Percentiles rank a stretch among this genome's conserved stretches.
Evolutionary conservation across 2,329 filamentous ascomycete species (phyloP).

Genomic region (Calonectria naviculata): DNA sequence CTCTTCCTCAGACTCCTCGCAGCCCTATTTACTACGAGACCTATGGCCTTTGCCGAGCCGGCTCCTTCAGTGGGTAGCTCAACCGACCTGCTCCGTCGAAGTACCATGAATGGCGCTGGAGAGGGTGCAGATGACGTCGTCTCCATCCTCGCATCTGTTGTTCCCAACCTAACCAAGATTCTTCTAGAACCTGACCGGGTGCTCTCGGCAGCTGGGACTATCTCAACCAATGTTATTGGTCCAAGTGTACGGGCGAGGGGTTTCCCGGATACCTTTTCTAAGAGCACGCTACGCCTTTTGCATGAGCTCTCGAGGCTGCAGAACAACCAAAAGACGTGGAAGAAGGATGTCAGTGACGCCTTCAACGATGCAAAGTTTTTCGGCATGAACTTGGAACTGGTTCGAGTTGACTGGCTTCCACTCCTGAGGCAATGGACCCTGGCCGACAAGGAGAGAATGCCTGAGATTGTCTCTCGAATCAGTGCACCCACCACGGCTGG

Average conservation of each 20-base stretch:
- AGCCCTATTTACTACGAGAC: conserved; percentile 93
- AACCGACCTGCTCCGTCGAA: conserved; percentile 51
- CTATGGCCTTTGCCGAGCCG: conserved; percentile 75
- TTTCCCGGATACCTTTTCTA: conserved; percentile 87
- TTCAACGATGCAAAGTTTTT: conserved; percentile 94
- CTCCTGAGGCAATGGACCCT: conserved; percentile 86
- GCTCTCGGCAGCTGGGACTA: conserved; percentile 78
- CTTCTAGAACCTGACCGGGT: conserved; percentile 89
- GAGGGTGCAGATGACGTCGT: conserved; percentile 80
- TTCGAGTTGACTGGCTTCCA: conserved; percentile 82
- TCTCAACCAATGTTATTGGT: conserved; percentile 85
- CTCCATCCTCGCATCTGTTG: conserved; percentile 80
- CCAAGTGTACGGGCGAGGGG: conserved; percentile 85
- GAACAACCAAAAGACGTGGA: conserved; percentile 89
- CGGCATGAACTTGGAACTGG: conserved; percentile 71
- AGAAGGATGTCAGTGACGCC: conserved; percentile 89
- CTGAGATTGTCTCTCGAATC: conserved; percentile 82
- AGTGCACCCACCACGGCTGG: conserved; percentile 90
- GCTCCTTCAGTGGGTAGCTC: conserved; percentile 47
- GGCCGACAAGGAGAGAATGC: conserved; percentile 87
- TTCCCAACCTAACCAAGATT: conserved; percentile 84
- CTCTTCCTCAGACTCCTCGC: conserved; percentile 88
- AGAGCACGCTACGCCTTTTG: conserved; percentile 77
- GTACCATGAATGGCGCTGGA: conserved; percentile 47
- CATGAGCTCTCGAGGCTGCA: conserved; percentile 81